phyloP scores from a whole-genome alignment of 192 early-diverging fungal genomes.

The Pecoramyces ruminantium region DNA sequence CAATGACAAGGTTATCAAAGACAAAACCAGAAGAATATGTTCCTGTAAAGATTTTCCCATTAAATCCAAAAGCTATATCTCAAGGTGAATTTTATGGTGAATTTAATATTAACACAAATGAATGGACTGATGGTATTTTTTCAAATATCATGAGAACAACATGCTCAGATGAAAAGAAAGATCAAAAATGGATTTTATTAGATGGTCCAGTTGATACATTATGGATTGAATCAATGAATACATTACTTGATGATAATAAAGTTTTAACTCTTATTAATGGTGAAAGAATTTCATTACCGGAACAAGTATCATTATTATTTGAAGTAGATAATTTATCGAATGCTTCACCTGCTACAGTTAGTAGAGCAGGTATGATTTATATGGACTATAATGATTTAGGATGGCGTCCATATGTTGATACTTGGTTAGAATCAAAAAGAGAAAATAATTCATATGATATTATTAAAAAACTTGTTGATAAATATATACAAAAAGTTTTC shows the following conservation, averaged over 20 bases:
- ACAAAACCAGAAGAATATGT: constrained; percentile 14
- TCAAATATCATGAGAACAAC: constrained; percentile 30
- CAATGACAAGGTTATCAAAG: constrained; percentile 17
- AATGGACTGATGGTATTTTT: constrained; percentile 39
- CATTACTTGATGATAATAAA: constrained; percentile 38
- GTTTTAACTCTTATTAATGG: constrained; percentile 41
- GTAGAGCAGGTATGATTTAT: constrained; percentile 48
- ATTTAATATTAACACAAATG: constrained; percentile 42
- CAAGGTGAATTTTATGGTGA: constrained; percentile 23
- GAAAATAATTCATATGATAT: not conserved
- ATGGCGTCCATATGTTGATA: not conserved
- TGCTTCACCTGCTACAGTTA: constrained; percentile 43
- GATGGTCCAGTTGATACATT: constrained; percentile 41
- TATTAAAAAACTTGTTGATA: not conserved
- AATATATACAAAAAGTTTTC: not conserved
- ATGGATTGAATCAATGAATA: constrained; percentile 42
- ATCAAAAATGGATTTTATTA: constrained; percentile 33
- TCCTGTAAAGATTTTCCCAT: constrained; percentile 11
- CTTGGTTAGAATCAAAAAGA: not conserved
- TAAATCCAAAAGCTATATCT: constrained; percentile 38
- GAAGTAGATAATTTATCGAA: constrained; percentile 39
- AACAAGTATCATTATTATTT: constrained; percentile 40
- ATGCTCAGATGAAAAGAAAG: constrained; percentile 24
- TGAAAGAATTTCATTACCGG: constrained; percentile 40
- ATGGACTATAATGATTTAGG: not conserved